Conservation (phyloP, 2,329 filamentous ascomycete genomes). For the Hymenoscyphus salicellus region DNA sequence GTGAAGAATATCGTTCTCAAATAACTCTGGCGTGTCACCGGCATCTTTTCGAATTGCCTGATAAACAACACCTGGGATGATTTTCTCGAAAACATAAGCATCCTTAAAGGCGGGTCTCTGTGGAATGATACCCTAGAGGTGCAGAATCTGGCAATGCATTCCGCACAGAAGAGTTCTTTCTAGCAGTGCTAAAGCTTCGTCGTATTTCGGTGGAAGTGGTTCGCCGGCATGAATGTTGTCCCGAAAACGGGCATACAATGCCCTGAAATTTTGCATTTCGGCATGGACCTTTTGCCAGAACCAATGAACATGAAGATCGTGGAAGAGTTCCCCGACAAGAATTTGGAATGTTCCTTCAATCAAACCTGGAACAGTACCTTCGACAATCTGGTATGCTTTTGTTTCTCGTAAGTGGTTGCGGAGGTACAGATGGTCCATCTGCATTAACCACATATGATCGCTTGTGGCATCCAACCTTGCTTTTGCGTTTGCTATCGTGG, state of each 20-base stretch:
- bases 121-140: neutral
- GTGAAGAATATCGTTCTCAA: neutral
- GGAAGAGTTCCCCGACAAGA: neutral
- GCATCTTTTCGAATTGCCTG: too few species aligned
- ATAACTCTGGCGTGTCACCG: neutral
- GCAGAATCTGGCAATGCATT: neutral
- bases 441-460: conserved; percentile 17
- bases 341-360: too few species aligned
- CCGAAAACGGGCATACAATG: neutral
- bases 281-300: neutral
- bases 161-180: neutral
- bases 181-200: neutral
- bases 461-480: neutral
- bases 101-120: neutral
- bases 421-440: conserved; percentile 12
- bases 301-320: neutral
- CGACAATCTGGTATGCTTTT: neutral
- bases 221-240: neutral
- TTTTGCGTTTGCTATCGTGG: conserved; percentile 2
- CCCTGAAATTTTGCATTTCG: neutral
- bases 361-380: neutral
- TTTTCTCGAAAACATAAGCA: too few species aligned
- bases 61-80: too few species aligned
- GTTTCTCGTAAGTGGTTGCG: neutral
- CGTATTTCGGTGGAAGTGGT: neutral